Percentiles rank a stretch among this genome's conserved stretches.
These are phyloP conservation scores for Candida pseudoviswanathii DNA, from an alignment of 1,139 yeast genomes.

Conservation along the genomic window DNA sequence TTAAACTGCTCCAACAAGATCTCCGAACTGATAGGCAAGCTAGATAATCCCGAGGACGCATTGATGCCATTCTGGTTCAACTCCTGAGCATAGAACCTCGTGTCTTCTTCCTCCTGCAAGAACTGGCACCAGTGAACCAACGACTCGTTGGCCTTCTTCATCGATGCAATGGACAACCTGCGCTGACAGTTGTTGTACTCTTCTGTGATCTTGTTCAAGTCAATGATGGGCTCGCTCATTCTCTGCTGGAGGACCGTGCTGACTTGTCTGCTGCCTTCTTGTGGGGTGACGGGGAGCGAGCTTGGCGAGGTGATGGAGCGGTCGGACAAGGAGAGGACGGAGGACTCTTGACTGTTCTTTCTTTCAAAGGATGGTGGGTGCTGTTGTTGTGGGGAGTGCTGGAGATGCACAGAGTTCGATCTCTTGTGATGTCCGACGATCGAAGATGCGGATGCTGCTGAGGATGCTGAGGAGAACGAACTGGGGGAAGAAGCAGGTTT, in stretches of 20 bases:
- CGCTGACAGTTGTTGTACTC: conserved; percentile 16
- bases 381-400: neutral
- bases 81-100: conserved; percentile 4
- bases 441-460: too few species aligned
- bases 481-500: neutral
- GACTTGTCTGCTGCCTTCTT: neutral
- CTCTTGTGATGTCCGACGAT: neutral
- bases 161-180: conserved; percentile 9
- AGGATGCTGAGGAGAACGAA: too few species aligned
- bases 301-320: neutral
- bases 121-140: conserved; percentile 11
- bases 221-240: conserved; percentile 15
- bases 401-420: conserved; percentile 1
- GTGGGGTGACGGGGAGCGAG: conserved; percentile 8
- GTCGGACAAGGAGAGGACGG: conserved; percentile 2
- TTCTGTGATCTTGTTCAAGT: conserved; percentile 22
- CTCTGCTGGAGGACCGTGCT: neutral
- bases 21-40: conserved; percentile 15
- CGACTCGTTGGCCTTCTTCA: neutral
- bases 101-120: conserved; percentile 8
- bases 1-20: conserved; percentile 10
- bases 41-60: neutral
- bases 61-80: neutral
- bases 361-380: neutral
- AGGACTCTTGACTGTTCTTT: conserved; percentile 12